Percentiles rank a stretch among this genome's conserved stretches.
These are phyloP conservation scores for Trichosporon coremiiforme DNA, from an alignment of 1,284 basidiomycete genomes.

Conservation along the genomic window DNA sequence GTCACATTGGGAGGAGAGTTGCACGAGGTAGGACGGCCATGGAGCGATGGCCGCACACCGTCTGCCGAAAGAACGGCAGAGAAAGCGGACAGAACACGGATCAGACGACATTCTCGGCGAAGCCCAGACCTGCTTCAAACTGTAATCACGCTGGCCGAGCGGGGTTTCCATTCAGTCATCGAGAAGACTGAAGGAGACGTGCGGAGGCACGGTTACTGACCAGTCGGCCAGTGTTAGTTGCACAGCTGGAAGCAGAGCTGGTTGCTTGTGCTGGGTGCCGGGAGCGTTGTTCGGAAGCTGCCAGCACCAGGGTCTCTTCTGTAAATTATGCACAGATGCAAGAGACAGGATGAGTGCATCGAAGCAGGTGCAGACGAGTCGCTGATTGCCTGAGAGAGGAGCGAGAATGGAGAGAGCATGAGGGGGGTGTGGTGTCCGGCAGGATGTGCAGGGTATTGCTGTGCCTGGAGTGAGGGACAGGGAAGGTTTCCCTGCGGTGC, in stretches of 20 bases:
- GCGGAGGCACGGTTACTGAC: not conserved
- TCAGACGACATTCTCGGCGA: too few relatives aligned
- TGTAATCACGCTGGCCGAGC: too few relatives aligned
- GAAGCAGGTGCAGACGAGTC: not conserved
- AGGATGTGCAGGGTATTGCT: not conserved
- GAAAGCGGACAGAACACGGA: not conserved
- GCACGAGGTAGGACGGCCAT: not conserved
- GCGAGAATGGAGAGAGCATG: not conserved
- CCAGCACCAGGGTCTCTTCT: not conserved
- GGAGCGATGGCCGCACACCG: not conserved
- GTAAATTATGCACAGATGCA: not conserved
- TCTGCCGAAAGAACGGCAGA: not conserved
- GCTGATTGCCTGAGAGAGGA: not conserved
- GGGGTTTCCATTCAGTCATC: not conserved
- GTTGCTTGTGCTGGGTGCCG: too few relatives aligned
- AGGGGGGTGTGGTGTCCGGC: not conserved
- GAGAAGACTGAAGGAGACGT: not conserved
- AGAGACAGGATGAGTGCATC: not conserved
- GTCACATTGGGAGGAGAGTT: not conserved
- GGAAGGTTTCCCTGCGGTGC: not conserved
- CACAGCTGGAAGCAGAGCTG: not conserved
- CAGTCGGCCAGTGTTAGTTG: not conserved
- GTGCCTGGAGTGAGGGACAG: not conserved
- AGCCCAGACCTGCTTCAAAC: too few relatives aligned
- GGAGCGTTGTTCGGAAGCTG: too few relatives aligned